Evolutionary conservation across 2,329 filamentous ascomycete genomes (phyloP).

Genomic region (Pyrenophora graminea): DNA sequence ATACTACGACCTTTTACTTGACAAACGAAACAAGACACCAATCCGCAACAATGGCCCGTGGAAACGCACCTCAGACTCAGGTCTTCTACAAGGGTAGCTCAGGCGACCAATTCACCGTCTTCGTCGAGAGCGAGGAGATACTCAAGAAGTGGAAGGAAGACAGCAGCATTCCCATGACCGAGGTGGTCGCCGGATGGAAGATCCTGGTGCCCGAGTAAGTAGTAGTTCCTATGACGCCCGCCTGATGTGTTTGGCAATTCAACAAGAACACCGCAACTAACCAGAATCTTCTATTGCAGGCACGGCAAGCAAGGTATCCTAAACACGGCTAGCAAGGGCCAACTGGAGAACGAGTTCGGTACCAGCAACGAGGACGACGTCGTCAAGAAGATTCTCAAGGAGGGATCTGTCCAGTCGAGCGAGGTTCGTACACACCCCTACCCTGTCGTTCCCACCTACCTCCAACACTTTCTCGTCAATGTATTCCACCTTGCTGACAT

Average conservation of each 20-base stretch:
- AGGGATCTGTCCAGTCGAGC: constrained; percentile 58
- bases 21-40: neutral
- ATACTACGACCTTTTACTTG: neutral
- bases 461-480: no score
- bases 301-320: constrained; percentile 83
- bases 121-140: constrained; percentile 63
- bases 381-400: constrained; percentile 78
- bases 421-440: constrained; percentile 24
- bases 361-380: constrained; percentile 78
- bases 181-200: constrained; percentile 88
- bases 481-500: constrained; percentile 10
- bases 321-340: constrained; percentile 74
- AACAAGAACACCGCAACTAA: no score
- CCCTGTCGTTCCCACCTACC: neutral
- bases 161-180: constrained; percentile 74
- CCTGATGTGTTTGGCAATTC: neutral
- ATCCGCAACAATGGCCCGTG: constrained; percentile 39
- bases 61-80: constrained; percentile 68
- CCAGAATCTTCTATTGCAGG: constrained; percentile 51
- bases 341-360: constrained; percentile 85
- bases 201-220: constrained; percentile 87
- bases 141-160: constrained; percentile 84
- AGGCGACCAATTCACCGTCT: constrained; percentile 70
- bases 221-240: neutral
- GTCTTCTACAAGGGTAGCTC: constrained; percentile 79